Percentiles rank a stretch among this genome's conserved stretches.
Conservation (phyloP, 1,284 basidiomycete species). For the Puccinia polysora region DNA sequence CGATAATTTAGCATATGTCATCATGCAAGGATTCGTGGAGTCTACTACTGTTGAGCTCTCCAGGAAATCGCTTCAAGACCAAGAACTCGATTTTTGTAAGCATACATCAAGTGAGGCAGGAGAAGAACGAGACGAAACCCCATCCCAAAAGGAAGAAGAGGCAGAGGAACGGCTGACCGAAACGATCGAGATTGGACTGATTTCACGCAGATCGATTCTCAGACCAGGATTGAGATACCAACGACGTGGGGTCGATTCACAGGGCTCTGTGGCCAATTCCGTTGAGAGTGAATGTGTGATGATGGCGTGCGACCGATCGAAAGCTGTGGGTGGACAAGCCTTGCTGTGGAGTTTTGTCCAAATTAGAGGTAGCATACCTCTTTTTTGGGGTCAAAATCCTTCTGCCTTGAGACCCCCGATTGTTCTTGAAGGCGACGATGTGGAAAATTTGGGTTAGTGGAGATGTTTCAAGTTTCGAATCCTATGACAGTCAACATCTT, state of each 20-base stretch:
- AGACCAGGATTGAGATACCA: conserved; percentile 59
- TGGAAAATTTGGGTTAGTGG: conserved; percentile 62
- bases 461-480: too few species aligned
- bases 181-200: conserved; percentile 55
- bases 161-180: neutral
- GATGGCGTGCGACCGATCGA: conserved; percentile 41
- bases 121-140: too few species aligned
- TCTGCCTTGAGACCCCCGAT: conserved; percentile 81
- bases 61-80: too few species aligned
- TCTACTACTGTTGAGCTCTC: conserved; percentile 12
- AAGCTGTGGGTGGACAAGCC: conserved; percentile 56
- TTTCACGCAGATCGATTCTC: conserved; percentile 58
- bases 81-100: too few species aligned
- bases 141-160: too few species aligned
- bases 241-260: conserved; percentile 56
- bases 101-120: neutral
- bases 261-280: conserved; percentile 59
- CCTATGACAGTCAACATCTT: neutral
- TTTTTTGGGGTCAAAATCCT: conserved; percentile 73
- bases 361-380: conserved; percentile 79
- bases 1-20: conserved; percentile 25
- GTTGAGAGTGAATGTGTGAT: conserved; percentile 57
- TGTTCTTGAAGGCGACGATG: conserved; percentile 68
- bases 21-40: conserved; percentile 41
- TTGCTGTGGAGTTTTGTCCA: conserved; percentile 86